phyloP scores from a whole-genome alignment of 2,329 filamentous ascomycete genomes.

The Metarhizium humberi region DNA sequence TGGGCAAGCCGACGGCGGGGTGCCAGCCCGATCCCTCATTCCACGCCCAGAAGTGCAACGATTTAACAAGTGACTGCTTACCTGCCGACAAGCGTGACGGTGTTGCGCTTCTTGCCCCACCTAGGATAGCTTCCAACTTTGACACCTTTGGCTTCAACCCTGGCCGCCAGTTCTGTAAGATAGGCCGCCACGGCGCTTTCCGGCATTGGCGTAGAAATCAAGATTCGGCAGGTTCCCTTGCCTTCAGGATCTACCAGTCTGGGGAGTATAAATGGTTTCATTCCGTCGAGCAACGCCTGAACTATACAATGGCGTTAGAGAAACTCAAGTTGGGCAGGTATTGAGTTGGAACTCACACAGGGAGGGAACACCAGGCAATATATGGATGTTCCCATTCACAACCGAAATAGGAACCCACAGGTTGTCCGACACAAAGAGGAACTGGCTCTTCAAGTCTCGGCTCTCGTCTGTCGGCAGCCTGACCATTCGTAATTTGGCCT shows the following conservation, averaged over 20 bases:
- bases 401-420: slow-evolving; percentile 86
- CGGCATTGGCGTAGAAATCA: slow-evolving; percentile 79
- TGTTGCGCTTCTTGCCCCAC: slow-evolving; percentile 82
- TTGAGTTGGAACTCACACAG: slow-evolving; percentile 46
- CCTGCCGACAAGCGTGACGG: slow-evolving; percentile 74
- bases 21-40: too few species aligned
- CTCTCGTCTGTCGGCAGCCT: slow-evolving; percentile 68
- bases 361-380: slow-evolving; percentile 80
- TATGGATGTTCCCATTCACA: slow-evolving; percentile 89
- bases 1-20: not conserved
- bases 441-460: slow-evolving; percentile 58
- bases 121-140: slow-evolving; percentile 94
- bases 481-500: slow-evolving; percentile 85
- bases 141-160: slow-evolving; percentile 65
- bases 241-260: slow-evolving; percentile 70
- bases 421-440: slow-evolving; percentile 68
- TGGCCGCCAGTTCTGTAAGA: slow-evolving; percentile 67
- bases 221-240: slow-evolving; percentile 66
- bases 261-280: slow-evolving; percentile 63
- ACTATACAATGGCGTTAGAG: slow-evolving; percentile 31
- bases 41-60: not conserved
- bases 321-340: not conserved
- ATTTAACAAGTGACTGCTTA: slow-evolving; percentile 13
- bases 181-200: slow-evolving; percentile 82
- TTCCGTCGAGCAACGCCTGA: slow-evolving; percentile 63